A percentile compares a stretch with the other conserved stretches of the same genome.
Conservation (phyloP, 164 flowering plant species). For the Nymphaea thermarum region DNA sequence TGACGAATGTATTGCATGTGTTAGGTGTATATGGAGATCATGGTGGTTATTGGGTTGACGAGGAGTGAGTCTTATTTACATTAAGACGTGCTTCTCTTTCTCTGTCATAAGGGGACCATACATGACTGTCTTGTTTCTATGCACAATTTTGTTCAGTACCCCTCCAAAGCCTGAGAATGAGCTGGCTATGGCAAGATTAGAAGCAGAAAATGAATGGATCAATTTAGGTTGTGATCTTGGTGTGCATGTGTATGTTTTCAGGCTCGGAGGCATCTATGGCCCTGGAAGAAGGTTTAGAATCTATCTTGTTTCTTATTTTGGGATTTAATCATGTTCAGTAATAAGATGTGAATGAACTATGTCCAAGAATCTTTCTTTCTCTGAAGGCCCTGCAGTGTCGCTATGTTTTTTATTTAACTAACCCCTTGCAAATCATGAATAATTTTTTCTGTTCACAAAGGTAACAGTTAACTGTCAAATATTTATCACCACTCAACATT, state of each 20-base stretch:
- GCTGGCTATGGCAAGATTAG: constrained; percentile 47
- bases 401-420: too few species aligned
- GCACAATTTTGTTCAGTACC: constrained; percentile 31
- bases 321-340: too few species aligned
- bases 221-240: constrained; percentile 45
- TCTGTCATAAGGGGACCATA: too few species aligned
- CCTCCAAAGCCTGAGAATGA: constrained; percentile 34
- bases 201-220: constrained; percentile 79
- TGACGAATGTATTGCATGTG: neutral
- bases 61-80: constrained; percentile 45
- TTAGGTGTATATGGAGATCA: constrained; percentile 92
- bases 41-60: constrained; percentile 82
- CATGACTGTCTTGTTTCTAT: neutral
- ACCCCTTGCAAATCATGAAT: too few species aligned
- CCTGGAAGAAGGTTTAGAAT: constrained; percentile 79
- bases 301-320: neutral
- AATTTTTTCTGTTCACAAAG: too few species aligned
- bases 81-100: too few species aligned
- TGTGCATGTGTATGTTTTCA: constrained; percentile 40
- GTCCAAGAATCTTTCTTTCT: too few species aligned
- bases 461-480: too few species aligned
- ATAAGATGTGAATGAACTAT: too few species aligned
- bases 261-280: constrained; percentile 95
- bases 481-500: too few species aligned
- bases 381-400: too few species aligned